These are phyloP conservation scores for Prunus persica DNA, from an alignment of 306 rosid species.

Conservation along the genomic window Prunus_persica_NCBIv2 NC_034010.1:17247501-17248000, in stretches of 20 bases:
- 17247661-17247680: too few relatives aligned
- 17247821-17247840: neutral
- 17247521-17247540: too few relatives aligned
- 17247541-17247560: neutral
- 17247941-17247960: conserved; percentile 46
- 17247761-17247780: too few relatives aligned
- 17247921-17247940: conserved; percentile 26
- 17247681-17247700: too few relatives aligned
- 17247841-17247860: neutral
- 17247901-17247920: conserved; percentile 12
- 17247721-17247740: too few relatives aligned
- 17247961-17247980: conserved; percentile 44
- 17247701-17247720: too few relatives aligned
- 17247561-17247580: neutral
- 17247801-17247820: neutral
- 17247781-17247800: neutral
- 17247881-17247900: neutral
- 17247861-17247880: neutral
- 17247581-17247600: too few relatives aligned
- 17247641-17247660: too few relatives aligned
- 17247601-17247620: too few relatives aligned
- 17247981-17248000: conserved; percentile 39
- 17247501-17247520: too few relatives aligned
- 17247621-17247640: too few relatives aligned
- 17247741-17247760: too few relatives aligned